These are phyloP conservation scores for Stentor coeruleus DNA, from an alignment of 73 alveolate genomes.

Conservation along the genomic window DNA sequence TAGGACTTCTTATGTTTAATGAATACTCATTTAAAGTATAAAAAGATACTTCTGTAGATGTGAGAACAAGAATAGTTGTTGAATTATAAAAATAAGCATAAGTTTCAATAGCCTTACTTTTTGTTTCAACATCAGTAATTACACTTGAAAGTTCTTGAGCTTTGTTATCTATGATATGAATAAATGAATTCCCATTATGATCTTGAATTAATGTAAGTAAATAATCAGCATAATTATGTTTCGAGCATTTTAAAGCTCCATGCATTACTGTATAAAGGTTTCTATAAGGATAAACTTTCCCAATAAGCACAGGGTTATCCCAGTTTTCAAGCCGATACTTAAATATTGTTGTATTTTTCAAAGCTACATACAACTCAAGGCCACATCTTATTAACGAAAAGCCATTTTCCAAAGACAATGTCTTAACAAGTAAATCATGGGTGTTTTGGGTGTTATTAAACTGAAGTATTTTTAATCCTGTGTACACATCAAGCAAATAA, in stretches of 20 bases:
- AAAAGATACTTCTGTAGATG: too few relatives aligned
- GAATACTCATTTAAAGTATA: too few relatives aligned
- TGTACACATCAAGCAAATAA: neutral
- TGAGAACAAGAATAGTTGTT: too few relatives aligned
- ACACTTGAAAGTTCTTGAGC: neutral
- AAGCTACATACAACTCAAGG: neutral
- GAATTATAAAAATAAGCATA: too few relatives aligned
- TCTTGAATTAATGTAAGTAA: neutral
- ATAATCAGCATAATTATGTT: neutral
- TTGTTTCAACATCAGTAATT: neutral
- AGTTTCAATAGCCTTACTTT: too few relatives aligned
- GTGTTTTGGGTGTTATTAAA: too few relatives aligned
- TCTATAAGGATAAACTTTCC: neutral
- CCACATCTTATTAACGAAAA: neutral
- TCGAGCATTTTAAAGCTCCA: neutral
- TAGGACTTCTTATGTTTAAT: too few relatives aligned
- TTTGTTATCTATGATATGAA: neutral
- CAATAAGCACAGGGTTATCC: neutral
- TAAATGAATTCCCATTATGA: neutral
- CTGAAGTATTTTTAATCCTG: neutral
- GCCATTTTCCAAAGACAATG: neutral
- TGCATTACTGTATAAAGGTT: neutral
- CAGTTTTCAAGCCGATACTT: neutral
- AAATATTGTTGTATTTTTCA: neutral
- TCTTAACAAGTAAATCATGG: neutral